phyloP scores from a whole-genome alignment of 768 basidiomycete genomes.

The Austroboletus festivus region DNA sequence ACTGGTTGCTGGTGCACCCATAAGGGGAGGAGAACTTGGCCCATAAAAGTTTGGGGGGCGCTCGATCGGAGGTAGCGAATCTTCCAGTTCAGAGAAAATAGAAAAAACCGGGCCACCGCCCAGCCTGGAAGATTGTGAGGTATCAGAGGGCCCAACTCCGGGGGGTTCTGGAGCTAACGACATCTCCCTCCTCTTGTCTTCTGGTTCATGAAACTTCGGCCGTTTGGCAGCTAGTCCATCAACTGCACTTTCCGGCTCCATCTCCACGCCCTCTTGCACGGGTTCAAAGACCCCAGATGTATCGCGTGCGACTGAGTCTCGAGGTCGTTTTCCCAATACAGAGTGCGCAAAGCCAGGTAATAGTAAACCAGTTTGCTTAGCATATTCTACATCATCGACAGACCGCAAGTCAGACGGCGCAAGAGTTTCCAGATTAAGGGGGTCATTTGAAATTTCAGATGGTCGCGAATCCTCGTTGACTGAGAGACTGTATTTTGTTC shows the following conservation, averaged over 20 bases:
- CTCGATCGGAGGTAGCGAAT: conserved; percentile 50
- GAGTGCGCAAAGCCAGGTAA: conserved; percentile 41
- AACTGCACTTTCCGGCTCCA: conserved; percentile 37
- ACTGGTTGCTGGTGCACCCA: conserved; percentile 38
- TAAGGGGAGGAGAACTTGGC: conserved; percentile 39
- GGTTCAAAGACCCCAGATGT: conserved; percentile 41
- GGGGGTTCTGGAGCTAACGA: conserved; percentile 9
- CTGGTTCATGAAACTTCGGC: conserved; percentile 34
- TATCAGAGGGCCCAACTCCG: conserved; percentile 17
- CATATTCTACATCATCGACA: conserved; percentile 8
- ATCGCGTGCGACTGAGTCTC: conserved; percentile 48
- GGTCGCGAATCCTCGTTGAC: conserved; percentile 15
- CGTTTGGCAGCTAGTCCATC: conserved; percentile 54
- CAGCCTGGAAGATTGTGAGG: conserved; percentile 12
- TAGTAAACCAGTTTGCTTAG: conserved; percentile 15
- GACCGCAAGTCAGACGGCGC: conserved; percentile 10
- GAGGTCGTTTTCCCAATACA: conserved; percentile 63
- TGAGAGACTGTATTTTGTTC: conserved; percentile 19
- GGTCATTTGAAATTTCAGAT: conserved; percentile 21
- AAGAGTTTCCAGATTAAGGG: conserved; percentile 15
- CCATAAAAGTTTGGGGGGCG: conserved; percentile 52
- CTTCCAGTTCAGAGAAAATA: conserved; percentile 45
- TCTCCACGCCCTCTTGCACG: conserved; percentile 40
- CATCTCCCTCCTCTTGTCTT: conserved; percentile 19
- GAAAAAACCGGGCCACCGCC: conserved; percentile 42